These are phyloP conservation scores for Aspergillus japonicus DNA, from an alignment of 2,329 filamentous ascomycete genomes.

Conservation along the genomic window DNA sequence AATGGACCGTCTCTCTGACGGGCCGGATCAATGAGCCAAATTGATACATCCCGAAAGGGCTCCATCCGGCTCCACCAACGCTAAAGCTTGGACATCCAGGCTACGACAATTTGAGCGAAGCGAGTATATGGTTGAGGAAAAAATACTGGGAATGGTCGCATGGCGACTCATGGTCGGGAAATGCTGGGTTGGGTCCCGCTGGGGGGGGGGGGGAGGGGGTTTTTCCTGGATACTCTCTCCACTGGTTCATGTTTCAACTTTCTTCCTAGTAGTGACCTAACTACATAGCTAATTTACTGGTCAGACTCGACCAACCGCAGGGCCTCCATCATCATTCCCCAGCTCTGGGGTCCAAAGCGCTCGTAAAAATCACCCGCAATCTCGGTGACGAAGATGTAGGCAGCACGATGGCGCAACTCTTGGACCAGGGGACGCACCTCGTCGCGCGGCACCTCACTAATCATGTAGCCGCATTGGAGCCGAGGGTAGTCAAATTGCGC, in stretches of 20 bases:
- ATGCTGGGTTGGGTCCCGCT: too few species aligned
- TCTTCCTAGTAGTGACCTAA: background rate
- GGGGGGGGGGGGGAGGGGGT: too few species aligned
- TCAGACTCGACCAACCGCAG: background rate
- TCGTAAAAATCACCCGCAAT: conserved; percentile 19
- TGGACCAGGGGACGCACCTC: conserved; percentile 16
- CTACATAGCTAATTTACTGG: too few species aligned
- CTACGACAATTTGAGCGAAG: background rate
- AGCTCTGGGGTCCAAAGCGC: conserved; percentile 16
- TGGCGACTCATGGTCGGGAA: too few species aligned
- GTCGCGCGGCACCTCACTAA: conserved; percentile 16
- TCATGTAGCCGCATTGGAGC: conserved; percentile 12
- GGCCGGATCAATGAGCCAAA: background rate
- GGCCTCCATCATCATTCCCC: conserved; percentile 13
- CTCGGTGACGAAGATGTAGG: conserved; percentile 19
- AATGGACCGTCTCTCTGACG: background rate
- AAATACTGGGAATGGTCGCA: background rate
- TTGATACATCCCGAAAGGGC: background rate
- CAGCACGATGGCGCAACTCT: conserved; percentile 12
- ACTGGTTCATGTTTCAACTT: background rate
- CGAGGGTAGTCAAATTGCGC: conserved; percentile 10
- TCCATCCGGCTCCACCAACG: background rate
- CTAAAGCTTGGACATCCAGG: background rate
- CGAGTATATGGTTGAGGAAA: background rate
- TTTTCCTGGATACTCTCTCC: background rate